phyloP scores from a whole-genome alignment of 129 eudicot species.

The Scalesia atractyloides region DNA sequence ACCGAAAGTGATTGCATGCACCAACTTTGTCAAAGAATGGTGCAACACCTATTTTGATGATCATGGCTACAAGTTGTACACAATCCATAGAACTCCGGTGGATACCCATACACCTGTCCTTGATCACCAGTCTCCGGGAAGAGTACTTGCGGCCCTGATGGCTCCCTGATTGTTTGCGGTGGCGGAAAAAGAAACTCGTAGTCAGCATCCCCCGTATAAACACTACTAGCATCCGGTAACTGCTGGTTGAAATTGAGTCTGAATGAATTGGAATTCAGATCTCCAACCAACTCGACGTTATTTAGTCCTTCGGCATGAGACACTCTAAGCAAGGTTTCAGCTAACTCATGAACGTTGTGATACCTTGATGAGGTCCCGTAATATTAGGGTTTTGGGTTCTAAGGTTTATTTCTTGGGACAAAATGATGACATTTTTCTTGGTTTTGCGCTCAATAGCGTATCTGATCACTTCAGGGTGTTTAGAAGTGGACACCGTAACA shows the following conservation, averaged over 20 bases:
- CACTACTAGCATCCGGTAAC: neutral
- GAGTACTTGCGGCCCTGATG: constrained; percentile 2
- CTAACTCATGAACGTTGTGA: constrained; percentile 8
- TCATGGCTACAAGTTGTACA: constrained; percentile 17
- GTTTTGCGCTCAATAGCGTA: constrained; percentile 13
- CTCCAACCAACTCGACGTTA: constrained; percentile 17
- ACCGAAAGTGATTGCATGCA: neutral
- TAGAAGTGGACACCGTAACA: neutral
- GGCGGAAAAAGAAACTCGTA: neutral
- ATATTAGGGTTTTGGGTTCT: neutral
- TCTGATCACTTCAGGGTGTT: constrained; percentile 23
- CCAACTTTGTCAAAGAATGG: constrained; percentile 8
- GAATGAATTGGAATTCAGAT: constrained; percentile 23
- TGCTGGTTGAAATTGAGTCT: constrained; percentile 13
- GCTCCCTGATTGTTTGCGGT: neutral
- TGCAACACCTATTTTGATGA: constrained; percentile 10
- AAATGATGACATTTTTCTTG: constrained; percentile 5
- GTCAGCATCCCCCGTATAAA: constrained; percentile 4
- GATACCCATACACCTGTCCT: constrained; percentile 22
- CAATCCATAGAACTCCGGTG: constrained; percentile 11
- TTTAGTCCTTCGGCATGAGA: constrained; percentile 20
- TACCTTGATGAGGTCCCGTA: neutral
- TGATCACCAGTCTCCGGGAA: neutral
- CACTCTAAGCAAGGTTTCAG: constrained; percentile 18
- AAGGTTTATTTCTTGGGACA: constrained; percentile 19